Evolutionary conservation across 1,139 yeast genomes (phyloP), one percentile per base, ranked within the genome.

Genomic region (Pichia sp.): DNA sequence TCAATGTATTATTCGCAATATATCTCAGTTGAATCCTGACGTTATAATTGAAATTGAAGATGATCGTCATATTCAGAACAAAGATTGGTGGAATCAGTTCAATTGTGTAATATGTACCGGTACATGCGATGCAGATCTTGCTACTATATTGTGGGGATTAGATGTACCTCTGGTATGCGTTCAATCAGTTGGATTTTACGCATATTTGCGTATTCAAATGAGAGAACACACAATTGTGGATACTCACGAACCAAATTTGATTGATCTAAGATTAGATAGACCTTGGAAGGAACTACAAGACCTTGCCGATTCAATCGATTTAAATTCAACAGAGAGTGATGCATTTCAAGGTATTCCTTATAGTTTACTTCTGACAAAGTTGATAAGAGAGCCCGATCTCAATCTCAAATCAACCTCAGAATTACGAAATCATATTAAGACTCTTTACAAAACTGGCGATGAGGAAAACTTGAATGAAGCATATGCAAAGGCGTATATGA

Each of bases 391-490:
- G 8, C 7, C 15, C 12, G 20, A 13, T n/a, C n/a, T n/a, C n/a
- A n/a, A n/a, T n/a, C n/a, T n/a, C n/a, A n/a, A n/a, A n/a, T n/a
- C n/a, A n/a, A n/a, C n/a, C n/a, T n/a, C n/a, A n/a, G n/a, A n/a
- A n/a, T n/a, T n/a, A n/a, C n/a, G n/a, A n/a, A n/a, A n/a, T n/a
- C n/a, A n/a, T n/a, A 60, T 68, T 11, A 64, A 54, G 48, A 38
- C 53, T n/a, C 48, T 61, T 57, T 56, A 63, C 41, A 60, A 67
- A 40, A 39, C 54, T 10, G 26, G 29, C 30, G 59, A 64, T 31
- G 79, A 75, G 44, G 65, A 73, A 27, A 91, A 88, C 55, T 74
- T 81, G 48, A 69, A 71, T 17, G 94, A 91, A 55, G 94, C 96
- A 0, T 52, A 70, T 12, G 65, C 66, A 16, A 69, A 77, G 52